Evolutionary conservation across 352 stramenopile species (phyloP).

Genomic region (Pythium angustatum): DNA sequence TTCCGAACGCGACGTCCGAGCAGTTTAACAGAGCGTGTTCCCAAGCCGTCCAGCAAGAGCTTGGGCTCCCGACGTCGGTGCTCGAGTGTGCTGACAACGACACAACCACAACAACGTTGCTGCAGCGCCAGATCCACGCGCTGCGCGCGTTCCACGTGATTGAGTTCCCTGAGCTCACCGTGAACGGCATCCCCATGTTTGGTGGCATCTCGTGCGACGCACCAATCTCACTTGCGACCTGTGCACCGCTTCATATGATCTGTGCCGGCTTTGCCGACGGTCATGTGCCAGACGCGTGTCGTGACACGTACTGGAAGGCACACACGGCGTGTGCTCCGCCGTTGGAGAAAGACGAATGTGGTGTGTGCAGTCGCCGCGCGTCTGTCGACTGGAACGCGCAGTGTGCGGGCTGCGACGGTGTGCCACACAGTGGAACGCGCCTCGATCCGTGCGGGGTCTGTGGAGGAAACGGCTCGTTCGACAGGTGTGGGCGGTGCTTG

Average conservation of each 20-base stretch:
- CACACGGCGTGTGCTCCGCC: constrained; percentile 14
- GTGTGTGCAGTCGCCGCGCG: constrained; percentile 19
- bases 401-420: constrained; percentile 33
- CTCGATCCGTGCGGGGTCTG: constrained; percentile 37
- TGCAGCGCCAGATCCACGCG: constrained; percentile 25
- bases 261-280: constrained; percentile 29
- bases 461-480: constrained; percentile 33
- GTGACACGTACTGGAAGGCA: constrained; percentile 25
- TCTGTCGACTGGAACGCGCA: constrained; percentile 28
- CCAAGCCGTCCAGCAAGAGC: not conserved
- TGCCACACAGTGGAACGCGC: constrained; percentile 30
- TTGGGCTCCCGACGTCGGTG: constrained; percentile 11
- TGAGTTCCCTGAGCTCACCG: constrained; percentile 30
- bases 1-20: constrained; percentile 4
- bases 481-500: constrained; percentile 35
- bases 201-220: constrained; percentile 21
- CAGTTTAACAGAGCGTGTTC: constrained; percentile 25
- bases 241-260: constrained; percentile 29
- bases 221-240: constrained; percentile 29
- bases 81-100: constrained; percentile 14
- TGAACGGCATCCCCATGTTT: constrained; percentile 33
- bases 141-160: constrained; percentile 28
- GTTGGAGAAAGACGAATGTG: constrained; percentile 32
- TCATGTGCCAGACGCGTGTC: constrained; percentile 20
- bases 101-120: constrained; percentile 3